Conservation (phyloP, 2,329 filamentous ascomycete species). For the Coniochaeta sp. region DNA sequence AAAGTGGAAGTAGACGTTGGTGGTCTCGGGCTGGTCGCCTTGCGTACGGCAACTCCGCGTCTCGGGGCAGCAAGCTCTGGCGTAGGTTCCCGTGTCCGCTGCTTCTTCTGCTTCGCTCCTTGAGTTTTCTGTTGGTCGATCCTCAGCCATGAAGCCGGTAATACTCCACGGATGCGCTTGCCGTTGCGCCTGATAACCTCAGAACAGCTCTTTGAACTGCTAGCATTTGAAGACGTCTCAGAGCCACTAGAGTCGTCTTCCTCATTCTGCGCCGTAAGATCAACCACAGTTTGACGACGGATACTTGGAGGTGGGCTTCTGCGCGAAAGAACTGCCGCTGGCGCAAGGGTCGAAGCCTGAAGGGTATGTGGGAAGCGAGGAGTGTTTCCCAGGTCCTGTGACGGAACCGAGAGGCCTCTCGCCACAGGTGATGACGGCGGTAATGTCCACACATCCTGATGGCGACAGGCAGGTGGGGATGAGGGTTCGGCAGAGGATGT, state of each 20-base stretch:
- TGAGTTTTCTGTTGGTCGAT: conserved; percentile 42
- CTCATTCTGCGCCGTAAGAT: conserved; percentile 4
- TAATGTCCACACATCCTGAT: conserved; percentile 10
- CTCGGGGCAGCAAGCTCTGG: conserved; percentile 31
- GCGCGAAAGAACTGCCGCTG: background rate
- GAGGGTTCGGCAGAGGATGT: conserved; percentile 11
- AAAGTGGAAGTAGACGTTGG: conserved; percentile 10
- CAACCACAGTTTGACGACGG: background rate
- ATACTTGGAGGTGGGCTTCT: background rate
- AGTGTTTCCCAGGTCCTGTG: conserved; percentile 7
- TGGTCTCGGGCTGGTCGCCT: conserved; percentile 23
- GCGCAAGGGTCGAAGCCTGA: background rate
- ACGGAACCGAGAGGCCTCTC: background rate
- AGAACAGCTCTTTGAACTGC: conserved; percentile 30
- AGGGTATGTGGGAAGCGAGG: background rate
- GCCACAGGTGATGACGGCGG: background rate
- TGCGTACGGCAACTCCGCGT: conserved; percentile 43
- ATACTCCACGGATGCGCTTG: conserved; percentile 49
- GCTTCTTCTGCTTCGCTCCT: conserved; percentile 22
- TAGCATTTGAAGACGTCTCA: conserved; percentile 10
- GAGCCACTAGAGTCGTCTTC: conserved; percentile 11
- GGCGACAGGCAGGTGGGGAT: conserved; percentile 7
- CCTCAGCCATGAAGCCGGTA: conserved; percentile 62
- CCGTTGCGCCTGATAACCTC: conserved; percentile 31
- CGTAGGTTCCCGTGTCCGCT: conserved; percentile 24